phyloP scores from a whole-genome alignment of 1,284 basidiomycete species.

The Ceratobasidium papillatum region DNA sequence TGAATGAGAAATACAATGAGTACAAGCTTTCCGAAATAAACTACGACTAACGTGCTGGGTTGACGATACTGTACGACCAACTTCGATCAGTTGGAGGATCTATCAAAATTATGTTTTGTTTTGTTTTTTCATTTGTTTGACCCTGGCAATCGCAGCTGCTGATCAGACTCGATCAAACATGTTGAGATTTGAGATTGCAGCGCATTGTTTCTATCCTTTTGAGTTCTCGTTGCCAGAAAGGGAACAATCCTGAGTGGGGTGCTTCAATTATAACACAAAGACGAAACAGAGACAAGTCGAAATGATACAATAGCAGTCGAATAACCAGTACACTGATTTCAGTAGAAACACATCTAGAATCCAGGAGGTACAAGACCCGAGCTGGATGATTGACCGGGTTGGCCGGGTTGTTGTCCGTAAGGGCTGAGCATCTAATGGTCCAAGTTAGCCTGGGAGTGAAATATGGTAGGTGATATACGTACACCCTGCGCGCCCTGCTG shows the following conservation, averaged over 20 bases:
- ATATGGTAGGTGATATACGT: conserved; percentile 57
- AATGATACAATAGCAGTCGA: conserved; percentile 20
- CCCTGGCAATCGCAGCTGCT: neutral
- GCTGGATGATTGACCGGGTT: conserved; percentile 34
- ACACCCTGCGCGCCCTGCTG: conserved; percentile 84
- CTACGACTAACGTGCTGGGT: too few relatives aligned
- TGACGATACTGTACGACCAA: too few relatives aligned
- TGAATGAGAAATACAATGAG: too few relatives aligned
- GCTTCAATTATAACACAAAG: conserved; percentile 35
- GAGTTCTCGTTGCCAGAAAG: neutral
- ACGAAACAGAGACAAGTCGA: neutral
- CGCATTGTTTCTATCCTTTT: neutral
- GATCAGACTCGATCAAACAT: neutral
- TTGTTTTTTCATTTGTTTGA: too few relatives aligned
- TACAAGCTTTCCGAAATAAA: too few relatives aligned
- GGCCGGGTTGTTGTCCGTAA: conserved; percentile 36
- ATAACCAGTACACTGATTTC: neutral
- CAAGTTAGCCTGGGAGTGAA: conserved; percentile 41
- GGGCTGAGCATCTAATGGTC: conserved; percentile 37
- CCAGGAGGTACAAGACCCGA: conserved; percentile 38
- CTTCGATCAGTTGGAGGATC: too few relatives aligned
- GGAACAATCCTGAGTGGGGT: conserved; percentile 25
- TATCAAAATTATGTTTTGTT: too few relatives aligned
- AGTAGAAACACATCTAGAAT: conserved; percentile 14
- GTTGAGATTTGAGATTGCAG: too few relatives aligned